Evolutionary conservation across 345 rosid species (phyloP), one percentile per base, ranked within the genome.

Genomic region (Sisymbrium altissimum): DNA sequence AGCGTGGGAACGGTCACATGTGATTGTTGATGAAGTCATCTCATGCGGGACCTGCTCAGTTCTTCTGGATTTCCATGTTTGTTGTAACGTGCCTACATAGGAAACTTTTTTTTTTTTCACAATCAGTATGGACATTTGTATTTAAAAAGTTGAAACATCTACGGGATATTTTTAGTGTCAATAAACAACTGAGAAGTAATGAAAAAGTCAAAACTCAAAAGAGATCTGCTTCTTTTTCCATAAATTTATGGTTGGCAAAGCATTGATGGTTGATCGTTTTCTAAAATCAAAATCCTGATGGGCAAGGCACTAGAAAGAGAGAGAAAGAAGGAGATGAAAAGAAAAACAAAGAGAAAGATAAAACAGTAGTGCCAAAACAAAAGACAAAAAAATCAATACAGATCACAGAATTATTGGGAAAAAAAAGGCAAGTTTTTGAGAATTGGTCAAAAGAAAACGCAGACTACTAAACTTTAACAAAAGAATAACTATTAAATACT

Each of bases 1-100:
- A 3, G 13, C 6, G 57, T 87, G 75, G 17, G 92, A 78, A 1
- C 85, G 83, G 71, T 84, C 82, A 65, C 92, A 88, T 58, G 11
- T 46, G 77, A 87, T 81, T 69, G 75, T 12, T 19, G 60, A 49
- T 44, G 56, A 59, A 68, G 66, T 10, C 40, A 3, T 38, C 58
- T 25, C 54, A 54, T 53, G 70, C 64, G 53, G 71, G 70, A 6
- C 9, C 35, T 55, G 35, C 15, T 11, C 21, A 29, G 44, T 56
- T 29, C 32, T 54, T 38, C 6, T 38, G 17, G 44, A 46, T 18
- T 45, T 29, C 66, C 38, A 27, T 65, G 36, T 38, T 55, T 56
- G 54, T 46, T 58, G 56, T 64, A 71, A 75, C 40, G 45, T 44
- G 38, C 71, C 80, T 69, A 50, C 9, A 74, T 2, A 66, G 9